A percentile compares a stretch with the other conserved stretches of the same genome.
Conservation (phyloP, 352 stramenopile genomes). For the Globisporangium irregulare region DNA sequence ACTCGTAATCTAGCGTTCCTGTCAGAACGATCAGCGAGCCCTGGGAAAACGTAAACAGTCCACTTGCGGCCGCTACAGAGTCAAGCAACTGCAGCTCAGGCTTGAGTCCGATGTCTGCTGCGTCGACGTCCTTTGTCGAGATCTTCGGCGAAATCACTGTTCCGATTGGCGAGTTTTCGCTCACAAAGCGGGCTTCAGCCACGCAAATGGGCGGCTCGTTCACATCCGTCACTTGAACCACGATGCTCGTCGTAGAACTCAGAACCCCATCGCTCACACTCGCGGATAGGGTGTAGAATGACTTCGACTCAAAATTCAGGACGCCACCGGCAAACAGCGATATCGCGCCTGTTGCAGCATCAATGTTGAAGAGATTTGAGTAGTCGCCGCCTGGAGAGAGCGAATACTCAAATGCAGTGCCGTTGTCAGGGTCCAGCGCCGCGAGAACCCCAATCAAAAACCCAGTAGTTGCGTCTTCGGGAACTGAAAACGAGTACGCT, state of each 20-base stretch:
- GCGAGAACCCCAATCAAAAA: background rate
- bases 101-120: background rate
- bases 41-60: background rate
- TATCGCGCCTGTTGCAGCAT: conserved; percentile 3
- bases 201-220: conserved; percentile 10
- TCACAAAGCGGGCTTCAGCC: background rate
- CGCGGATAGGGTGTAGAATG: background rate
- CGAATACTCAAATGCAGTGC: background rate
- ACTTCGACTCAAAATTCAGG: conserved; percentile 5
- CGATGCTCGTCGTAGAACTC: background rate
- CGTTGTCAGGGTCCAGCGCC: conserved; percentile 1
- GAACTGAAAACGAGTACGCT: conserved; percentile 4
- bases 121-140: conserved; percentile 3
- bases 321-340: background rate
- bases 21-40: background rate
- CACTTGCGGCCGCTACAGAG: background rate
- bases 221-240: conserved; percentile 9
- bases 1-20: conserved; percentile 1
- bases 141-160: conserved; percentile 1
- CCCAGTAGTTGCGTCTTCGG: background rate
- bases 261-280: conserved; percentile 7
- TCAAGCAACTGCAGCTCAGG: conserved; percentile 5
- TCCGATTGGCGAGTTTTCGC: conserved; percentile 7
- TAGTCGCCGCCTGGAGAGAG: background rate
- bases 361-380: conserved; percentile 3